These are phyloP conservation scores for Fusarium sterilihyphosum DNA, from an alignment of 2,329 filamentous ascomycete species.

Conservation along the genomic window DNA sequence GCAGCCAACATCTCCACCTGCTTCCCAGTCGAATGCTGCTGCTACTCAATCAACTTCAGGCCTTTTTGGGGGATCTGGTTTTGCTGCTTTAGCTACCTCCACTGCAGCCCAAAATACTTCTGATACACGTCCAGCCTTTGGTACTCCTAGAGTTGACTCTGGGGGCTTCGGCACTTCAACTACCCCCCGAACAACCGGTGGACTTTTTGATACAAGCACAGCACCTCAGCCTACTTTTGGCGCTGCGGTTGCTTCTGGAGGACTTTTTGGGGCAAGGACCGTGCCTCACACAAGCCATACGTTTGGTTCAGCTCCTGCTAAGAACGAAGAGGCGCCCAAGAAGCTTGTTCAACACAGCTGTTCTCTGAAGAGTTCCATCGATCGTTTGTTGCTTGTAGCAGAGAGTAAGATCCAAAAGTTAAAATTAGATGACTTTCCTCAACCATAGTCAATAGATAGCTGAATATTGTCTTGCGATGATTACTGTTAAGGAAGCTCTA, in stretches of 20 bases:
- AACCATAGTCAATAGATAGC: background rate
- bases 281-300: background rate
- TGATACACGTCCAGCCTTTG: background rate
- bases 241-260: fast-evolving
- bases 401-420: background rate
- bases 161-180: background rate
- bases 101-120: background rate
- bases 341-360: background rate
- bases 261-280: background rate
- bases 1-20: background rate
- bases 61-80: background rate
- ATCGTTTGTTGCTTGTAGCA: background rate
- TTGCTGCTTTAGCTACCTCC: background rate
- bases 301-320: background rate
- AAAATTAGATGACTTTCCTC: background rate
- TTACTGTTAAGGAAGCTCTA: no score
- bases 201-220: background rate
- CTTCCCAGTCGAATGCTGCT: background rate
- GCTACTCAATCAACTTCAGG: background rate
- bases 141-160: background rate
- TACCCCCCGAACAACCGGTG: background rate
- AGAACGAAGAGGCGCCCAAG: background rate
- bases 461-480: no score
- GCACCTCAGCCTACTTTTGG: fast-evolving
- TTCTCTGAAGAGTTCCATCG: background rate